Evolutionary conservation across 306 rosid species (phyloP).

Genomic region (Leucaena leucocephala): DNA sequence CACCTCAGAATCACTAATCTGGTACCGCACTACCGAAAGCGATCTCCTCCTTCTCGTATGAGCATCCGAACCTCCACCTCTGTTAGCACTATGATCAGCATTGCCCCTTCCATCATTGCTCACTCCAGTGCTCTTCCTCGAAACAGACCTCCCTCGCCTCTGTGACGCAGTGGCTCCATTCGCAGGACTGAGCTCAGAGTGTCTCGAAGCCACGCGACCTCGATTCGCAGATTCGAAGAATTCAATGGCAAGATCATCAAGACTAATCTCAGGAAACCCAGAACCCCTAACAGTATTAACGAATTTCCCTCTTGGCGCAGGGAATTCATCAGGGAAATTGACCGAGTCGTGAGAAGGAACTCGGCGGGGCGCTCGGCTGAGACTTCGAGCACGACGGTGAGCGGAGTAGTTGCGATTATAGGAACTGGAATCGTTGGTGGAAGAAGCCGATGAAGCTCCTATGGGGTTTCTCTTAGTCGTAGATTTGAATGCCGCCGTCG

Average conservation of each 20-base stretch:
- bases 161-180: slow-evolving; percentile 19
- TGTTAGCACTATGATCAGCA: slow-evolving; percentile 36
- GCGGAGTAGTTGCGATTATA: slow-evolving; percentile 55
- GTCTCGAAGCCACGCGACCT: slow-evolving; percentile 52
- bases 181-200: slow-evolving; percentile 47
- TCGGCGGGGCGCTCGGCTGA: slow-evolving; percentile 70
- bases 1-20: slow-evolving; percentile 96
- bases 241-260: slow-evolving; percentile 85
- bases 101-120: slow-evolving; percentile 51
- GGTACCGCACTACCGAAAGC: slow-evolving; percentile 81
- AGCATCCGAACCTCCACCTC: slow-evolving; percentile 60
- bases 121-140: slow-evolving; percentile 63
- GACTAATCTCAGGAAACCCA: slow-evolving; percentile 91
- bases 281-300: slow-evolving; percentile 92
- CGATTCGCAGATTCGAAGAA: slow-evolving; percentile 78
- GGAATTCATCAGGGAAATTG: slow-evolving; percentile 41
- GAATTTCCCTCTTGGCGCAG: slow-evolving; percentile 60
- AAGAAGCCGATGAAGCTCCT: slow-evolving; percentile 53
- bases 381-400: slow-evolving; percentile 90
- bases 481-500: slow-evolving; percentile 95
- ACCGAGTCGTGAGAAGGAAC: slow-evolving; percentile 29
- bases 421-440: slow-evolving; percentile 54
- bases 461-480: slow-evolving; percentile 74
- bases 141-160: slow-evolving; percentile 93
- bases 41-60: slow-evolving; percentile 69